phyloP scores from a whole-genome alignment of 179 eudicot genomes.

The Gypsophila paniculata region DNA sequence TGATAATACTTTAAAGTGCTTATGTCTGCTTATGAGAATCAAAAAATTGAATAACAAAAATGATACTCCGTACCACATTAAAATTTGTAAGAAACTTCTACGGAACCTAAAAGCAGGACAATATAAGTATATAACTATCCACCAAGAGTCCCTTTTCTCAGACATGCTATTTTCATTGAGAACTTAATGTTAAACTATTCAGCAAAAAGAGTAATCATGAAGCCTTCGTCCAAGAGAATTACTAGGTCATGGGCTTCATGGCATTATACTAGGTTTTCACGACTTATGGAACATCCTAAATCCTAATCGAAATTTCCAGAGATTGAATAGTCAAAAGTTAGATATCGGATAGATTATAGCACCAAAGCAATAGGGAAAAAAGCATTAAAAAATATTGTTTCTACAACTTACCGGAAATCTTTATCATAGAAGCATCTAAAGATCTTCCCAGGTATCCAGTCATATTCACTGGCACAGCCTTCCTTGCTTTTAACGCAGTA shows the following conservation, averaged over 20 bases:
- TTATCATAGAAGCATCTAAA: slow-evolving; percentile 92
- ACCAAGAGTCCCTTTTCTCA: slow-evolving; percentile 7
- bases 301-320: neutral
- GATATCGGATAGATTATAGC: neutral
- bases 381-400: neutral
- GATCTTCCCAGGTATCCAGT: slow-evolving; percentile 92
- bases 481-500: slow-evolving; percentile 48
- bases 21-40: neutral
- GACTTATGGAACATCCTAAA: neutral
- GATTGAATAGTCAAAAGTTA: neutral
- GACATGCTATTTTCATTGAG: neutral
- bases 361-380: neutral
- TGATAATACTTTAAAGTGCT: neutral
- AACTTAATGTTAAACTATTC: neutral
- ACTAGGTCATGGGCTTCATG: neutral
- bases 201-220: slow-evolving; percentile 6
- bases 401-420: slow-evolving; percentile 69
- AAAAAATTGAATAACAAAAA: too few species aligned
- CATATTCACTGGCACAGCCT: slow-evolving; percentile 45
- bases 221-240: neutral
- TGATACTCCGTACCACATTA: too few species aligned
- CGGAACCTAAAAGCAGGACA: slow-evolving; percentile 2
- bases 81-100: neutral
- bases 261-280: neutral
- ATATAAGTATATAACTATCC: neutral